Evolutionary conservation across 2,329 filamentous ascomycete species (phyloP), one percentile per base, ranked within the genome.

Genomic region (Scopulariopsis brevicaulis): DNA sequence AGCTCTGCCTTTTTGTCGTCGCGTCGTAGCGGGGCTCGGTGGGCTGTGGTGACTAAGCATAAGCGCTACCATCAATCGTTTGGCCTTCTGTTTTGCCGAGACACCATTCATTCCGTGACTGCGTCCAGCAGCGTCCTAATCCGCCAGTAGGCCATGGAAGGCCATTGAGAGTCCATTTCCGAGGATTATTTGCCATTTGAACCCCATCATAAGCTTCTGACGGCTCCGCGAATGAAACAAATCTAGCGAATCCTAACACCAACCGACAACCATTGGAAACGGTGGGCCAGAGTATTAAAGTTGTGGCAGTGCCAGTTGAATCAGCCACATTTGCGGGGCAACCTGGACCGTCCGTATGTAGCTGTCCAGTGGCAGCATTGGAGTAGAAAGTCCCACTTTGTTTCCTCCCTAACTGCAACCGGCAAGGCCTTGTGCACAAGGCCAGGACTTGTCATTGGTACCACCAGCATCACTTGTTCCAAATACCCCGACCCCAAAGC

Each of bases 251-350:
- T n/a, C n/a, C n/a, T n/a, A n/a, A n/a, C 28, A 8, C 40, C 15
- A 46, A 46, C 18, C 6, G 15, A n/a, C 15, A n/a, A 7, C 15
- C n/a, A n/a, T 46, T n/a, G 15, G n/a, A 7, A 46, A 43, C 4
- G 3, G 40, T n/a, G 40, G 40, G 7, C 6, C 40, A n/a, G 46
- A 11, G 11, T 2, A 50, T 22, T 50, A 50, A 50, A 24, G 46
- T 50, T 50, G 46, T 50, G 46, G 46, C 46, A 15, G 12, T 35
- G 28, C 28, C 51, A n/a, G 8, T 15, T n/a, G 18, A 54, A 25
- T 15, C 54, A 37, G 54, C 54, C 54, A 55, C 54, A 48, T 18
- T 48, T 57, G 55, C 55, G 55, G 55, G 55, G 48, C 48, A 53
- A 43, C 6, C 20, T 46, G 55, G 55, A 15, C 18, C 25, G 43